phyloP scores from a whole-genome alignment of 2,329 filamentous ascomycete genomes.

The Camillea tinctor region DNA sequence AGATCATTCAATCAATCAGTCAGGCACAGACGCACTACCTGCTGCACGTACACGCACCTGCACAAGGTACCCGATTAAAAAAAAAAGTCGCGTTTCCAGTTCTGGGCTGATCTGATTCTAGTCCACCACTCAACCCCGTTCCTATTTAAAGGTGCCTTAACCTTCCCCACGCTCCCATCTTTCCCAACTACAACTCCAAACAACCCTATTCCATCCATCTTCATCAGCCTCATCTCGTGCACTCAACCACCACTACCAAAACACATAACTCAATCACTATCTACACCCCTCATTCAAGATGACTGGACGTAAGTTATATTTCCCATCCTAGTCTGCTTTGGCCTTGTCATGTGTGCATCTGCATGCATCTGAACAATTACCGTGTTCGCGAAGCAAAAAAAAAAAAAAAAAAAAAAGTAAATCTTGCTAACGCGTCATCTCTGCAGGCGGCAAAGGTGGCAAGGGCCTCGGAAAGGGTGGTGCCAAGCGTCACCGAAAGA shows the following conservation, averaged over 20 bases:
- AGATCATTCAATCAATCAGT: neutral
- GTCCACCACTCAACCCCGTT: conserved; percentile 20
- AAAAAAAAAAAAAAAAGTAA: too few relatives aligned
- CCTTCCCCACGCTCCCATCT: conserved; percentile 29
- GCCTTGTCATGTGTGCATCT: conserved; percentile 1
- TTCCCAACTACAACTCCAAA: conserved; percentile 7
- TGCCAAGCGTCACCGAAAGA: conserved; percentile 99
- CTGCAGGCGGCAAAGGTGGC: conserved; percentile 84
- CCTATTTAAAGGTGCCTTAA: conserved; percentile 25
- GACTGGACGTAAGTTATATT: conserved; percentile 34
- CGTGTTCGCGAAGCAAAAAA: too few relatives aligned
- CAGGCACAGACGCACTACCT: conserved; percentile 15
- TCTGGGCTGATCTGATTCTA: conserved; percentile 35
- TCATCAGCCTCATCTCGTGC: conserved; percentile 24
- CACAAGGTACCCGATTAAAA: conserved; percentile 1
- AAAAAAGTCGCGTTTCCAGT: neutral
- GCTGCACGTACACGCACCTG: neutral
- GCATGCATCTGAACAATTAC: too few relatives aligned
- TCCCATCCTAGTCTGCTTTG: neutral
- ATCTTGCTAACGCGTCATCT: conserved; percentile 47
- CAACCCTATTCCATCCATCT: conserved; percentile 15
- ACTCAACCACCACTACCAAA: conserved; percentile 12
- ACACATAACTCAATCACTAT: conserved; percentile 8
- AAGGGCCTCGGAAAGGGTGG: conserved; percentile 98
- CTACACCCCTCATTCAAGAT: conserved; percentile 26